Percentiles rank a stretch among this genome's conserved stretches.
Conservation (phyloP, 768 basidiomycete genomes). For the Auriscalpium microsporum region DNA sequence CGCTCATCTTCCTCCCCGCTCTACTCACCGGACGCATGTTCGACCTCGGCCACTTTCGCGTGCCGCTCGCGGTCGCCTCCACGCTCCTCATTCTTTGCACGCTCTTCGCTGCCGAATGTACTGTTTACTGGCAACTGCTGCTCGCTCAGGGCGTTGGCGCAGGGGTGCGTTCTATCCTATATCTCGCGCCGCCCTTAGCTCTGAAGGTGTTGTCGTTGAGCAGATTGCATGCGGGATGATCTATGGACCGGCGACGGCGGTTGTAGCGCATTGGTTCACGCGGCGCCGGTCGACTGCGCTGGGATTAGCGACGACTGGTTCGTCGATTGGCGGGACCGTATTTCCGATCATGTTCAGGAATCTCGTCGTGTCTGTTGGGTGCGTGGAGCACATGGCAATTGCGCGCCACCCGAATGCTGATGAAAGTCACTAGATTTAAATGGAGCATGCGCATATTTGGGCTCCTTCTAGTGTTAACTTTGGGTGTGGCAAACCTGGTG, state of each 20-base stretch:
- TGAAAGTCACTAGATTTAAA: slow-evolving; percentile 42
- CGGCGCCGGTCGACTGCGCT: slow-evolving; percentile 45
- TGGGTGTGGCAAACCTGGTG: slow-evolving; percentile 49
- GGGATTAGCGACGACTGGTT: slow-evolving; percentile 56
- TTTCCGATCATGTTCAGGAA: slow-evolving; percentile 55
- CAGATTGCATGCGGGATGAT: slow-evolving; percentile 38
- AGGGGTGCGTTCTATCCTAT: slow-evolving; percentile 39
- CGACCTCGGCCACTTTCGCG: slow-evolving; percentile 60
- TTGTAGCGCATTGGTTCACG: slow-evolving; percentile 70
- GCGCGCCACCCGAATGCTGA: not conserved
- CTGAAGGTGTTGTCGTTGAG: not conserved
- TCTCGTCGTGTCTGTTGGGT: slow-evolving; percentile 52
- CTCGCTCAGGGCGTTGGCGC: slow-evolving; percentile 63
- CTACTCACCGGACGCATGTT: slow-evolving; percentile 61
- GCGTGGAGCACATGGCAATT: not conserved
- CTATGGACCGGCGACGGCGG: slow-evolving; percentile 51
- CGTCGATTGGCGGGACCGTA: slow-evolving; percentile 59
- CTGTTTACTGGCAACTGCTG: slow-evolving; percentile 68
- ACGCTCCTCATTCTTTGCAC: slow-evolving; percentile 45
- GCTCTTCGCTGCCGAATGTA: slow-evolving; percentile 63
- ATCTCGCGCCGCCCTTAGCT: not conserved
- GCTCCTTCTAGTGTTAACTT: slow-evolving; percentile 45
- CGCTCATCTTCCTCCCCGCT: slow-evolving; percentile 54
- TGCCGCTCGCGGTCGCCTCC: slow-evolving; percentile 40
- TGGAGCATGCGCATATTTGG: slow-evolving; percentile 73